Base-by-base conservation (phyloP, 495 filamentous ascomycete genomes). In the Bryoglossum gracile region DNA sequence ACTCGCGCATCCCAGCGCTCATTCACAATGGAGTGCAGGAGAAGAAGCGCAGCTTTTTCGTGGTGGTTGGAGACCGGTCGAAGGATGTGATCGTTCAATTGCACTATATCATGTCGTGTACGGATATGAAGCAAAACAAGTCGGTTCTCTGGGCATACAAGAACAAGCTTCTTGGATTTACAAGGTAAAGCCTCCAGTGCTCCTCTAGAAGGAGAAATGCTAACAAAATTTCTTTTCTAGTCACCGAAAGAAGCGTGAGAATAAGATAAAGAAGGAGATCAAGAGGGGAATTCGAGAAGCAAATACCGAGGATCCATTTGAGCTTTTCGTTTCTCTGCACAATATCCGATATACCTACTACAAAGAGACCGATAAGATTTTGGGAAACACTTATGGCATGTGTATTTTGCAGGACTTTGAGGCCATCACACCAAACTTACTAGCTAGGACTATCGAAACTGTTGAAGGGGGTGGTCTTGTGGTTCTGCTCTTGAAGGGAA, bases 71-170 rank as follows among this genome's bases (percentile, higher is more conserved):
- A 46, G 94, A 99, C 63, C 81, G 82, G 48, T 84, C 90, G 50
- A 99, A 99, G 67, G 94, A 97, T 77, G 89, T 91, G 51, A 97
- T 97, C 61, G 85, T 96, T 39, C 81, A 96, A 62, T 74, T 99
- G 28, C 89, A 97, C 67, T 88, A 90, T 59, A 94, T 99, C 58
- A 83, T 95, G 70, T 87, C 89, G 39, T 83, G 78, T 56, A 81
- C 83, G 59, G 87, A 95, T 62, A 76, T 95, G 52, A 94, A 92
- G 68, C 82, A 92, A 63, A 97, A 96, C 70, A 97, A 96, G 66
- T 90, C 84, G 9, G 89, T 99, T 3, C 72, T 99, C 13, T 99
- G 94, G 94, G 90, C 94, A n/a, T 99, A 99, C 70, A 96, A 97
- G 69, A 94, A 95, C 64, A 90, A 97, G 63, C 76, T 99, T 1